phyloP scores from a whole-genome alignment of 345 rosid species.

The Camelina neglecta region DNA sequence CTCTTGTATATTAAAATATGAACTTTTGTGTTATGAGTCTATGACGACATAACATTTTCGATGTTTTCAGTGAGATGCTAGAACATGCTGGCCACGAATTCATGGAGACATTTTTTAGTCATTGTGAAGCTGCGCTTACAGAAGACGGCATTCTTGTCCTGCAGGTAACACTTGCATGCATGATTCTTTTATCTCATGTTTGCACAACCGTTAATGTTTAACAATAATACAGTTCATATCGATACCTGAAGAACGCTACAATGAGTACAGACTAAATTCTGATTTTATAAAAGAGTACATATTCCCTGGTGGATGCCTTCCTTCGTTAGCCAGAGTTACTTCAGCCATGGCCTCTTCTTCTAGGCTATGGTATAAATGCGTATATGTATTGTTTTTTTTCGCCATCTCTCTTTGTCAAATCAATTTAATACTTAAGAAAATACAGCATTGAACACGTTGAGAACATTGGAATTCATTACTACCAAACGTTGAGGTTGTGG shows the following conservation, averaged over 20 bases:
- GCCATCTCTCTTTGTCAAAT: no score
- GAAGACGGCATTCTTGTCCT: slow-evolving; percentile 70
- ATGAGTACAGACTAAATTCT: slow-evolving; percentile 68
- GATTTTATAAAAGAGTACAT: slow-evolving; percentile 85
- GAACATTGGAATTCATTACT: slow-evolving; percentile 80
- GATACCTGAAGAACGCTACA: slow-evolving; percentile 72
- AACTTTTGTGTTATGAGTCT: no score
- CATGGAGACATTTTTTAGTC: slow-evolving; percentile 72
- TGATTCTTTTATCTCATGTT: not conserved
- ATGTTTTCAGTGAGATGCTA: slow-evolving; percentile 70
- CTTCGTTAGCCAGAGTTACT: slow-evolving; percentile 73
- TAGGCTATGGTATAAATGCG: slow-evolving; percentile 59
- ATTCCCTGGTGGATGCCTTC: slow-evolving; percentile 82
- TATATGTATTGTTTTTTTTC: not conserved
- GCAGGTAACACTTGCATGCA: slow-evolving; percentile 51
- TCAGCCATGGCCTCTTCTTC: slow-evolving; percentile 74
- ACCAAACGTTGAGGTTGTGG: slow-evolving; percentile 72
- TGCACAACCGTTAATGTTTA: not conserved
- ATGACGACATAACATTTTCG: no score
- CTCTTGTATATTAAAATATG: no score
- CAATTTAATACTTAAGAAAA: not conserved
- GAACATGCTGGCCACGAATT: slow-evolving; percentile 85
- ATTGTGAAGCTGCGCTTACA: slow-evolving; percentile 71
- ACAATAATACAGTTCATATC: slow-evolving; percentile 59
- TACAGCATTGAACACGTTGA: slow-evolving; percentile 78